phyloP scores from a whole-genome alignment of 345 rosid genomes.

The Eucalyptus marginata region DNA sequence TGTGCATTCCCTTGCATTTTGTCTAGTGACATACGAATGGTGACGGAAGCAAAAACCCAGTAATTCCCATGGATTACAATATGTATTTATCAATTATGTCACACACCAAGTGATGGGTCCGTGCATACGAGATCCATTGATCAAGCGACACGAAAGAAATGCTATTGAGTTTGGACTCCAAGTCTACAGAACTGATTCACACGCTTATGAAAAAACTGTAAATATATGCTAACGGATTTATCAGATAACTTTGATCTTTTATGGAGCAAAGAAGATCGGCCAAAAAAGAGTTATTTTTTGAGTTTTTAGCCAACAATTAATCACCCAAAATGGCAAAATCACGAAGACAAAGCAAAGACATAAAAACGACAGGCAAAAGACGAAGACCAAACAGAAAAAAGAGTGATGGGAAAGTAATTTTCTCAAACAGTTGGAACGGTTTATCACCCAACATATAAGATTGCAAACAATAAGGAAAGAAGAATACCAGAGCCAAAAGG shows the following conservation, averaged over 20 bases:
- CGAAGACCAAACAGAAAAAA: not conserved
- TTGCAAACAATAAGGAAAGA: not conserved
- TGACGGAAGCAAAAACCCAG: not conserved
- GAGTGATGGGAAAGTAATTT: not conserved
- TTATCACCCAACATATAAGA: not conserved
- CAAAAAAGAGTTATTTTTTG: not conserved
- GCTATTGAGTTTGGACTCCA: not conserved
- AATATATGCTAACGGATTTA: not conserved
- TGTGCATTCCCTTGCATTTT: not conserved
- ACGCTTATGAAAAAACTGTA: not conserved
- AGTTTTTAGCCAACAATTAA: not conserved
- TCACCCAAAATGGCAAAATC: not conserved
- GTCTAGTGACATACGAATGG: not conserved
- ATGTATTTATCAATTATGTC: not conserved
- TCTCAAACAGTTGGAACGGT: not conserved
- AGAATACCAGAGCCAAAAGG: constrained; percentile 64
- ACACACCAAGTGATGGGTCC: not conserved
- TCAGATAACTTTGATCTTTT: not conserved
- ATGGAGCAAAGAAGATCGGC: not conserved
- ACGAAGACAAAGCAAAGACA: not conserved
- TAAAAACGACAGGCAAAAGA: not conserved
- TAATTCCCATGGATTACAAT: not conserved
- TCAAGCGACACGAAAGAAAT: not conserved
- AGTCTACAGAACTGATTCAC: not conserved
- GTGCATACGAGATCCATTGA: not conserved